phyloP scores from a whole-genome alignment of 2,329 filamentous ascomycete species.

The Paracoccidioides lutzii region DNA sequence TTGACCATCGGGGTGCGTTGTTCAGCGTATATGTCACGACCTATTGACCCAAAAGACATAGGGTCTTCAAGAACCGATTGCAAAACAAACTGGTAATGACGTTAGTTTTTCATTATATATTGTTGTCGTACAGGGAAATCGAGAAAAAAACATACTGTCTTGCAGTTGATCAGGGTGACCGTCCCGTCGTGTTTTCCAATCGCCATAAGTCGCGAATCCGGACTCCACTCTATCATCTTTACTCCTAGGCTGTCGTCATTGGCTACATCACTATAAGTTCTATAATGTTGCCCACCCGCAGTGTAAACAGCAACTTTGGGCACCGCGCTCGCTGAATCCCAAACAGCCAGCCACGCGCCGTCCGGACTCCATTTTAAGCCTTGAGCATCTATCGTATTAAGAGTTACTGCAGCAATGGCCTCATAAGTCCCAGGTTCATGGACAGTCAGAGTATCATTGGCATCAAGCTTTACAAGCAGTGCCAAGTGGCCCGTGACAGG shows the following conservation, averaged over 20 bases:
- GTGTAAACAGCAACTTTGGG: constrained; percentile 44
- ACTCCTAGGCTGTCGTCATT: constrained; percentile 37
- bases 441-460: constrained; percentile 26
- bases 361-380: constrained; percentile 48
- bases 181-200: constrained; percentile 40
- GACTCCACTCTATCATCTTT: constrained; percentile 41
- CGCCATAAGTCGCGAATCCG: constrained; percentile 35
- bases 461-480: constrained; percentile 28
- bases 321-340: constrained; percentile 41
- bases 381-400: constrained; percentile 44
- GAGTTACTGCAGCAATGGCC: constrained; percentile 19
- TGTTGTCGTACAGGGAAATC: background rate
- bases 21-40: constrained; percentile 20
- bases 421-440: constrained; percentile 26
- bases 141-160: constrained; percentile 23
- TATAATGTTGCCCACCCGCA: constrained; percentile 46
- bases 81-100: constrained; percentile 9
- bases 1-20: constrained; percentile 23
- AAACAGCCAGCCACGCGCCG: constrained; percentile 46
- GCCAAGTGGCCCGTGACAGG: constrained; percentile 29
- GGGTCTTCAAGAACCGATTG: constrained; percentile 24
- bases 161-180: constrained; percentile 35
- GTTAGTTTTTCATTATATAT: background rate
- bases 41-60: constrained; percentile 22
- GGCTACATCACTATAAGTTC: constrained; percentile 36